Percentiles rank a stretch among this genome's conserved stretches.
These are phyloP conservation scores for Pythium insidiosum DNA, from an alignment of 352 stramenopile species.

Conservation along the genomic window DNA sequence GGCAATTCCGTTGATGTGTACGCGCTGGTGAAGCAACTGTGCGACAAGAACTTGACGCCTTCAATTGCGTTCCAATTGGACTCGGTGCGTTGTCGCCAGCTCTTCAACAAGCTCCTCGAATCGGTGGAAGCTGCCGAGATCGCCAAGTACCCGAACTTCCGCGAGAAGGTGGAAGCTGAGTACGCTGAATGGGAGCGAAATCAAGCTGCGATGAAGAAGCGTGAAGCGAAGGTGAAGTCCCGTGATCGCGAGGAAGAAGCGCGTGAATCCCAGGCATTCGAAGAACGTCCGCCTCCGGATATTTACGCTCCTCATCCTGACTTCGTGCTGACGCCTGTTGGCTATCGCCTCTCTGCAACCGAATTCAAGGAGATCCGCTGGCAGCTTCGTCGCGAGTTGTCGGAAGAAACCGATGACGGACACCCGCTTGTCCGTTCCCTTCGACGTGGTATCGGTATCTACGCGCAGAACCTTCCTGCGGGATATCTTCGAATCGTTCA, in stretches of 20 bases:
- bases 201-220: constrained; percentile 90
- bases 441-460: constrained; percentile 96
- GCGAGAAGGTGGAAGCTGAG: constrained; percentile 92
- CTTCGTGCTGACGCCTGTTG: constrained; percentile 92
- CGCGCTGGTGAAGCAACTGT: constrained; percentile 59
- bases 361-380: constrained; percentile 88
- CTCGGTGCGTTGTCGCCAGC: constrained; percentile 78
- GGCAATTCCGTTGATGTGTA: constrained; percentile 66
- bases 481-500: constrained; percentile 96
- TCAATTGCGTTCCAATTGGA: constrained; percentile 86
- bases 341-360: constrained; percentile 91
- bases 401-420: constrained; percentile 74
- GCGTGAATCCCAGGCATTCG: constrained; percentile 73
- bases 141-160: constrained; percentile 78
- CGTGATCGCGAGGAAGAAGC: constrained; percentile 88
- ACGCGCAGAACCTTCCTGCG: constrained; percentile 96
- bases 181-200: constrained; percentile 82
- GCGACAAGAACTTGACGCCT: constrained; percentile 51
- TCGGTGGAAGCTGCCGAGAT: constrained; percentile 70
- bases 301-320: constrained; percentile 97
- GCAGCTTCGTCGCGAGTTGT: constrained; percentile 76
- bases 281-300: constrained; percentile 82
- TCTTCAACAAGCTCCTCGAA: constrained; percentile 73
- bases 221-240: constrained; percentile 90
- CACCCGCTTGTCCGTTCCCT: constrained; percentile 83